Base-by-base conservation (phyloP, 805 yeast species). In the Ogataea allantospora region DNA sequence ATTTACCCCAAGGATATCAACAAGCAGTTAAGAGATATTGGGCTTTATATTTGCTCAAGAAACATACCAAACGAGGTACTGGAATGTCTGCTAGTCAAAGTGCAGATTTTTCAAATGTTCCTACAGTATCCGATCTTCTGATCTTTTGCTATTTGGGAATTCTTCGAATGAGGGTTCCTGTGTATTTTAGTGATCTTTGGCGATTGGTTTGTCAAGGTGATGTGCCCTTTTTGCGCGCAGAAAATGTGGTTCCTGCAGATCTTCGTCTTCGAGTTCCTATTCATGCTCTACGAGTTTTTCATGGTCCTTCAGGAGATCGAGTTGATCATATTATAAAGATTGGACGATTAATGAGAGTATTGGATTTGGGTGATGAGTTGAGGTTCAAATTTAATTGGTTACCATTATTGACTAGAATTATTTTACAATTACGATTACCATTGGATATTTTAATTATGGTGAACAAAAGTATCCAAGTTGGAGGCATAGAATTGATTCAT, bases 81-180 rank as follows among this genome's bases (percentile, higher is more conserved):
- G 34, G 20, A 12, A 27, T n/a, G 9, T 18, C n/a, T 4, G 26
- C 22, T 11, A 31, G 27, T 23, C 28, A 23, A 18, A 30, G 27
- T 36, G 39, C 28, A 16, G 35, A 17, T 21, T 44, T 40, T 27
- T 38, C 44, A 6, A 33, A 30, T 14, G 31, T 46, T 27, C 50
- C 50, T 11, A 28, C 44, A 6, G 24, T 47, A 15, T 33, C 44
- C 8, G 52, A 53, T 31, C 31, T 64, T 2, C 18, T 70, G 4
- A 50, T 70, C 6, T 50, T 80, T 1, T 58, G 78, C 13, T 81
- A 80, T 53, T 40, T 79, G 32, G 74, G 80, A 2, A 53, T 73
- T n/a, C 44, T 73, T 7, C 67, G 70, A 39, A 47, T 77, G 44
- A 64, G 68, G 19, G 42, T 68, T 14, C 83, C 87, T 0, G 46